phyloP scores from a whole-genome alignment of 2,329 filamentous ascomycete genomes.

The Beauveria medogensis region DNA sequence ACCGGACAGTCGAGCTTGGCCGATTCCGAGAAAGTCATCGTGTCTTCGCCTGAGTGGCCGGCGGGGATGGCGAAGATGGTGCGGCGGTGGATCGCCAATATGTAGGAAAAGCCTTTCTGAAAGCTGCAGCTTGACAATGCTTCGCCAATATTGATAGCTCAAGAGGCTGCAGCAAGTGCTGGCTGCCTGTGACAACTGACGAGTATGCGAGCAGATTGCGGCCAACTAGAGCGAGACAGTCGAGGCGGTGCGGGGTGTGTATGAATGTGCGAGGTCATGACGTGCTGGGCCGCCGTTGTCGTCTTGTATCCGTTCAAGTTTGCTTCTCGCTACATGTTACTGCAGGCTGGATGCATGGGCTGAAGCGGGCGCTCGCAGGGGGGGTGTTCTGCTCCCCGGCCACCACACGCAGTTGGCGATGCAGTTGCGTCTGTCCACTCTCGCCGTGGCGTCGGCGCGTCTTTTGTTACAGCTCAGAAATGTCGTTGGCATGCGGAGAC shows the following conservation, averaged over 20 bases:
- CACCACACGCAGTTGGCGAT: slow-evolving; percentile 3
- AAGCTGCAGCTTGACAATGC: background rate
- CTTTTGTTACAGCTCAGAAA: slow-evolving; percentile 11
- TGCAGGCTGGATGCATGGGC: slow-evolving; percentile 3
- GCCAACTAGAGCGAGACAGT: background rate
- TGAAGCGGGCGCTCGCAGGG: background rate
- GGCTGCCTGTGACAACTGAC: background rate
- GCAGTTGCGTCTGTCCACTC: slow-evolving; percentile 2
- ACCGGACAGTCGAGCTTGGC: background rate
- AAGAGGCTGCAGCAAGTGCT: background rate
- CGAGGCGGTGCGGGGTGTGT: background rate
- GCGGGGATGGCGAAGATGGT: background rate
- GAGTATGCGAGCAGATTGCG: background rate
- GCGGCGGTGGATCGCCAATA: background rate
- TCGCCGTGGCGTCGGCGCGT: slow-evolving; percentile 1
- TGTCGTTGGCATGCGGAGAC: background rate
- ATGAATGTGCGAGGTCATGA: background rate
- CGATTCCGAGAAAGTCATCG: background rate
- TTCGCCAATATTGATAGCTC: background rate
- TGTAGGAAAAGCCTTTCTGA: background rate
- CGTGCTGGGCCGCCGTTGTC: background rate
- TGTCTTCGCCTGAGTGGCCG: background rate
- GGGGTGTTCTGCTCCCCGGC: background rate
- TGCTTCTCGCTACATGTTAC: background rate
- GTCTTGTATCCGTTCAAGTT: background rate